Evolutionary conservation across 1,284 basidiomycete genomes (phyloP).

Genomic region (Fomitopsis palustris): DNA sequence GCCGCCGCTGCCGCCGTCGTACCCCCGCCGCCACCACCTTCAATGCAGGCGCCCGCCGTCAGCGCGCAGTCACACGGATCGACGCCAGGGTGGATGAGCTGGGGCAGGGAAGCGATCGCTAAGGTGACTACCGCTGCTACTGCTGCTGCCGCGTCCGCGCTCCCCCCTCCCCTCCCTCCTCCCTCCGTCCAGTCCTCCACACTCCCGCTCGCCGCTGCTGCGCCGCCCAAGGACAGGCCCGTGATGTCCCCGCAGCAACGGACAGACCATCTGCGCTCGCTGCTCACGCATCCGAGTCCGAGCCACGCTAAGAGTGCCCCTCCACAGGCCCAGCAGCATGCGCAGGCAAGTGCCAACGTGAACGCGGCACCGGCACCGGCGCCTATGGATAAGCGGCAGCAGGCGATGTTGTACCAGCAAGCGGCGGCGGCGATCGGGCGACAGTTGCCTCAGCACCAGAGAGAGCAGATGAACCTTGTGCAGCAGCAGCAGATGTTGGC

Average conservation of each 20-base stretch:
- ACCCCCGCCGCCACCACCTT: constrained; percentile 4
- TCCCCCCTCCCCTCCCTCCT: not conserved
- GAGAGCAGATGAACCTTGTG: not conserved
- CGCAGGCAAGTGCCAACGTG: not conserved
- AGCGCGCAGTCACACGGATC: not conserved
- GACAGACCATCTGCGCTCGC: constrained; percentile 32
- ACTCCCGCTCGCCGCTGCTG: constrained; percentile 3
- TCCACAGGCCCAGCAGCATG: constrained; percentile 1
- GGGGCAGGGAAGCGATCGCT: constrained; percentile 3
- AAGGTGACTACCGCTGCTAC: constrained; percentile 6
- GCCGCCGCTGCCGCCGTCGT: not conserved
- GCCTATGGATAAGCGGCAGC: not conserved
- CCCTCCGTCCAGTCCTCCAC: not conserved
- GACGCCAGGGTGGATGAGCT: constrained; percentile 4
- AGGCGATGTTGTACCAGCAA: constrained; percentile 2
- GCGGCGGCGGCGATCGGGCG: not conserved
- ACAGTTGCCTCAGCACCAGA: not conserved
- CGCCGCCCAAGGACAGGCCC: constrained; percentile 31
- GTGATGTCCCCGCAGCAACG: constrained; percentile 43
- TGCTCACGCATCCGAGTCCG: constrained; percentile 35
- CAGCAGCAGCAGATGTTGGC: not conserved
- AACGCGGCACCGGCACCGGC: no score
- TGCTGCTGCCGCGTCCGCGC: not conserved
- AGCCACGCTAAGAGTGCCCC: constrained; percentile 4
- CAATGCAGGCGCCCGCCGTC: not conserved